These are phyloP conservation scores for Nematodospora anomalae DNA, from an alignment of 1,139 yeast species.

Conservation along the genomic window DNA sequence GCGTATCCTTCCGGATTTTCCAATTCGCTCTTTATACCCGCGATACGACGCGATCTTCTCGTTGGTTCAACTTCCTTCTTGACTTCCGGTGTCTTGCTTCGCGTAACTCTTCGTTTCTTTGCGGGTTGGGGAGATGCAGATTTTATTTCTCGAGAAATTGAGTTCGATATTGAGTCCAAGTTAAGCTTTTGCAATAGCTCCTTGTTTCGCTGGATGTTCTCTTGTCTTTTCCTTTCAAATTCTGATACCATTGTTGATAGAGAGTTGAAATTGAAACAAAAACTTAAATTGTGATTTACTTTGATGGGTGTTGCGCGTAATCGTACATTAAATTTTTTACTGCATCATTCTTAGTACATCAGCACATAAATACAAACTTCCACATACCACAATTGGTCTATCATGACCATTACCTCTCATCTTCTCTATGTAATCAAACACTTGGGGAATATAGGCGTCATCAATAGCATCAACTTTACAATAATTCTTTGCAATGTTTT, in stretches of 20 bases:
- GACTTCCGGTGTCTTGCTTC: constrained; percentile 19
- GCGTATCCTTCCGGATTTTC: constrained; percentile 38
- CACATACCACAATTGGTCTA: constrained; percentile 62
- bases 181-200: constrained; percentile 40
- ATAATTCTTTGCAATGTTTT: constrained; percentile 5
- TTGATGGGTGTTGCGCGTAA: background rate
- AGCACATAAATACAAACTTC: constrained; percentile 75
- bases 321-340: background rate
- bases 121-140: constrained; percentile 14
- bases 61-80: constrained; percentile 46
- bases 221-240: constrained; percentile 69
- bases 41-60: constrained; percentile 64
- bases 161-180: constrained; percentile 34
- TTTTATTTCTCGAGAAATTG: constrained; percentile 29
- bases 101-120: constrained; percentile 11
- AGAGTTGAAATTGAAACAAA: no score
- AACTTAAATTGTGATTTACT: no score
- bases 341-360: constrained; percentile 51
- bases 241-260: constrained; percentile 57
- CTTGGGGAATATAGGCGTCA: constrained; percentile 12
- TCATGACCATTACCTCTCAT: constrained; percentile 20
- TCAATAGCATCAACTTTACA: constrained; percentile 25
- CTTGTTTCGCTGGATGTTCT: constrained; percentile 43
- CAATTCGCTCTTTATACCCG: constrained; percentile 53
- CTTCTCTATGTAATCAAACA: constrained; percentile 20